A percentile compares a stretch with the other conserved stretches of the same genome.
Conservation (phyloP, 2,329 filamentous ascomycete species). For the Cladosporium sp. region DNA sequence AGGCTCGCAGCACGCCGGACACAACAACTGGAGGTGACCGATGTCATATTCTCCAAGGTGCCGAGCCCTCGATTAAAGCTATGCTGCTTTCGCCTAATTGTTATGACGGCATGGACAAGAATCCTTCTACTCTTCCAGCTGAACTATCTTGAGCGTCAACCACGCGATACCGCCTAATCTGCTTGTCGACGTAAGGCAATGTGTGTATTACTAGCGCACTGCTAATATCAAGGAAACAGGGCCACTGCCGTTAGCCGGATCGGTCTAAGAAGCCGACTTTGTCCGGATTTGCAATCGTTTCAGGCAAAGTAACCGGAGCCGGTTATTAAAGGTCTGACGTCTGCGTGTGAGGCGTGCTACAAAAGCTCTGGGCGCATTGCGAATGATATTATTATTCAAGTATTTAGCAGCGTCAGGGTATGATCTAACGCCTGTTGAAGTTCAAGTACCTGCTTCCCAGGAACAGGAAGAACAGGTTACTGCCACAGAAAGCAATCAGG, state of each 20-base stretch:
- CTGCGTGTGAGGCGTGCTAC: background rate
- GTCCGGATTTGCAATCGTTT: background rate
- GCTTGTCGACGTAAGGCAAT: background rate
- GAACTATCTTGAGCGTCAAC: background rate
- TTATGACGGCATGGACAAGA: background rate
- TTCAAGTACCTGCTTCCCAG: constrained; percentile 51
- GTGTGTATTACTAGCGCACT: background rate
- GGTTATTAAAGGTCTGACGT: background rate
- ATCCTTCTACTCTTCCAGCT: background rate
- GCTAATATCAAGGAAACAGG: no score
- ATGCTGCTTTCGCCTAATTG: background rate
- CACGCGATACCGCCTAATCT: background rate
- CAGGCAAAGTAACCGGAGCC: background rate
- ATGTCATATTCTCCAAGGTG: background rate
- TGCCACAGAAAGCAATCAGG: constrained; percentile 70
- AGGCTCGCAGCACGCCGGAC: no score
- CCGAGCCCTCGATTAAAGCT: background rate
- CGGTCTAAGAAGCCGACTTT: background rate
- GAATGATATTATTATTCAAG: background rate
- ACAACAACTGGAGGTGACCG: background rate
- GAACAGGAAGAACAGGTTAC: constrained; percentile 69
- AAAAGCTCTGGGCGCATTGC: background rate
- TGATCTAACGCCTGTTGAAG: constrained; percentile 41
- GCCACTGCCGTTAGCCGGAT: background rate
- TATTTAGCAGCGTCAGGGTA: background rate